Base-by-base conservation (phyloP, 257 asterid species). In the Jasminum sambac region DNA sequence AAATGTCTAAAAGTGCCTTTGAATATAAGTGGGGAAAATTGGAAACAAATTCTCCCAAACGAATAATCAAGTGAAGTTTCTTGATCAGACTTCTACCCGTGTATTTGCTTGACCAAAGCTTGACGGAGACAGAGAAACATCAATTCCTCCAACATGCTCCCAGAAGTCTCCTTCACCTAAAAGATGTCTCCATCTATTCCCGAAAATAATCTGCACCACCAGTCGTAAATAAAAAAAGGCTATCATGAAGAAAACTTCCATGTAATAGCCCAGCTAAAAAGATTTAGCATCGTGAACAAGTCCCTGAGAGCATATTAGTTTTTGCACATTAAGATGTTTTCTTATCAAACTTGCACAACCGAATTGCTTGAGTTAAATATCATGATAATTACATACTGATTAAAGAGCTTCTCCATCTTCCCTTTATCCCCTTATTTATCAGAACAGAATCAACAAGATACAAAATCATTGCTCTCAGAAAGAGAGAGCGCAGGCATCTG, bases 81-180 rank as follows among this genome's bases (percentile, higher is more conserved):
- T 67, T 57, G 38, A 24, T 66, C 48, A 74, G 73, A 74, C 75
- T 60, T 77, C 52, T 74, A 90, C 98, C 94, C 85, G 87, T 41
- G 95, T 93, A 85, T 93, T 93, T 78, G 98, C 96, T 84, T 93
- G 98, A 70, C 95, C 97, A 69, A 93, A 90, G 86, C 97, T 86
- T 72, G 97, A 90, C 41, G 97, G 98, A 64, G 82, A 83, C 70
- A 87, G 79, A 43, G 90, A 93, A 76, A 90, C 88, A 74, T 93
- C 98, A 65, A 93, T 89, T 78, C 98, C 97, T 66, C 98, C 98
- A 67, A 93, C 88, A 74, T 89, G 95, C 86, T 93, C 98, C 97
- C 98, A 93, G 79, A 93, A 90, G 80, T 93, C 97, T 80, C 76
- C 74, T 84, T 93, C 97, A 55, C 98, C 98, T 70, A 86, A 79